These are phyloP conservation scores for Pseudopithomyces chartarum DNA, from an alignment of 2,329 filamentous ascomycete species.

Conservation along the genomic window DNA sequence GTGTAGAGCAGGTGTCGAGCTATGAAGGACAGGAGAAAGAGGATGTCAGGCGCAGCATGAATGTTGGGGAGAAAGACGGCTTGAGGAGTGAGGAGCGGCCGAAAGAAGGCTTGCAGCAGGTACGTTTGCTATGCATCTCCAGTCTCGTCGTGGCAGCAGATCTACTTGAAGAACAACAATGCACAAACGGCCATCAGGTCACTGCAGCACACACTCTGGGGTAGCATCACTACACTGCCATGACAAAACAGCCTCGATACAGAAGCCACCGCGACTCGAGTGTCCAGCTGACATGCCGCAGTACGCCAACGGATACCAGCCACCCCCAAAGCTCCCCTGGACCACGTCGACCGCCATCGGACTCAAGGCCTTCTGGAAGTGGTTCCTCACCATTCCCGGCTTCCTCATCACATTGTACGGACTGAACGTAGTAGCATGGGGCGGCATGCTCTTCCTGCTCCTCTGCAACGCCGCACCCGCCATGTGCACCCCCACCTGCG, in stretches of 20 bases:
- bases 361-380: slow-evolving; percentile 69
- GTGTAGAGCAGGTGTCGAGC: slow-evolving; percentile 9
- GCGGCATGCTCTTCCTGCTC: slow-evolving; percentile 86
- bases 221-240: neutral
- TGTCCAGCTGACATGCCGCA: slow-evolving; percentile 10
- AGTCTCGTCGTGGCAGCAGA: neutral
- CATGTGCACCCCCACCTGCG: slow-evolving; percentile 74
- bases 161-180: too few species aligned
- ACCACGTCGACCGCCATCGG: slow-evolving; percentile 63
- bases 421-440: slow-evolving; percentile 85
- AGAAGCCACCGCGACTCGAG: too few species aligned
- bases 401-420: slow-evolving; percentile 80
- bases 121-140: slow-evolving; percentile 15
- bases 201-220: too few species aligned
- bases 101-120: slow-evolving; percentile 20
- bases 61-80: slow-evolving; percentile 21
- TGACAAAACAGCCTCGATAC: neutral
- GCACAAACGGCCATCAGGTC: too few species aligned
- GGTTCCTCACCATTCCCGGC: slow-evolving; percentile 74
- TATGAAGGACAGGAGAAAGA: slow-evolving; percentile 21
- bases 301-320: slow-evolving; percentile 49
- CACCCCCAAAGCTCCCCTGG: slow-evolving; percentile 56
- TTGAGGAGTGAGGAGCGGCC: slow-evolving; percentile 17
- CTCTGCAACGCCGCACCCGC: slow-evolving; percentile 74
- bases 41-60: slow-evolving; percentile 23